Conservation (phyloP, 2,329 filamentous ascomycete species). For the Colletotrichum tamarilloi region DNA sequence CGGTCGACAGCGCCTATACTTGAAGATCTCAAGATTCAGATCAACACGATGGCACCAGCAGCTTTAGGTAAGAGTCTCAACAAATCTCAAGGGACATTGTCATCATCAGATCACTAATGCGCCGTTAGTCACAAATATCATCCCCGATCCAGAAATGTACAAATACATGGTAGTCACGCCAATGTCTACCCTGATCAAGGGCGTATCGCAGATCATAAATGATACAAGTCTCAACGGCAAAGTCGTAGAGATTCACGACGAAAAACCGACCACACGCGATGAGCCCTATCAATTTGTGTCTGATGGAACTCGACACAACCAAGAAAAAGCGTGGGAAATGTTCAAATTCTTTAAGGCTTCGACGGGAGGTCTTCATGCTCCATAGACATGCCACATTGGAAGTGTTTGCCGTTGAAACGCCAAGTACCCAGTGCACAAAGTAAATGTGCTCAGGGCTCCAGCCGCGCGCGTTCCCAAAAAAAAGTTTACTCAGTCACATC, state of each 20-base stretch:
- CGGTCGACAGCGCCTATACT: background rate
- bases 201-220: background rate
- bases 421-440: background rate
- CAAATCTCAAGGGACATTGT: background rate
- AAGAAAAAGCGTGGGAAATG: background rate
- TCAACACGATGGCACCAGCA: conserved; percentile 1
- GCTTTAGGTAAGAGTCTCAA: background rate
- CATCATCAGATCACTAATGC: background rate
- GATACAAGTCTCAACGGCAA: background rate
- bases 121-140: background rate
- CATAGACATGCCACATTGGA: background rate
- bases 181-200: background rate
- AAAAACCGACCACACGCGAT: background rate
- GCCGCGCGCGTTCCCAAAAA: too few species aligned
- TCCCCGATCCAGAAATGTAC: background rate
- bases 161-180: background rate
- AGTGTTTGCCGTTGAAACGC: too few species aligned
- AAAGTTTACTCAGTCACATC: too few species aligned
- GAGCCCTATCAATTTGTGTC: background rate
- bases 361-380: background rate
- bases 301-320: background rate
- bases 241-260: background rate
- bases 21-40: background rate
- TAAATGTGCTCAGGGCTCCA: too few species aligned
- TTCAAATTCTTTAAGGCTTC: background rate